A percentile compares a stretch with the other conserved stretches of the same genome.
Conservation (phyloP, 192 early-diverging fungal species). For the Backusella liffmaniae region DNA sequence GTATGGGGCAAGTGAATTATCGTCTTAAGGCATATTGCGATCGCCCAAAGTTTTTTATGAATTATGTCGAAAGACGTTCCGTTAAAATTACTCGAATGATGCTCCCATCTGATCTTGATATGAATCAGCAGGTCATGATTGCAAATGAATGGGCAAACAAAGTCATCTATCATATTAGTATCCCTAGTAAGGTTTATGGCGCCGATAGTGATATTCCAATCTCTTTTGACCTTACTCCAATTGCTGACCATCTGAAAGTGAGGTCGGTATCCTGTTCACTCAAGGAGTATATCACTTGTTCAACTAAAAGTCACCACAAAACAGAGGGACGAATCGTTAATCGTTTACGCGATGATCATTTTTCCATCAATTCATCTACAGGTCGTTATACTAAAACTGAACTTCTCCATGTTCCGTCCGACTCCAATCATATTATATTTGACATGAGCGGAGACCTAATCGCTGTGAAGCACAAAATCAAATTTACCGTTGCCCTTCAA, state of each 20-base stretch:
- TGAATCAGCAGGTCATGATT: constrained; percentile 44
- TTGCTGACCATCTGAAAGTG: constrained; percentile 46
- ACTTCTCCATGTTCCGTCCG: constrained; percentile 16
- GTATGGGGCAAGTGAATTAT: constrained; percentile 52
- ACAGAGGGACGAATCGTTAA: constrained; percentile 13
- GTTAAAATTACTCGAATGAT: constrained; percentile 48
- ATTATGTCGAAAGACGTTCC: constrained; percentile 29
- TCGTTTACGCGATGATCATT: constrained; percentile 12
- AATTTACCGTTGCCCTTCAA: constrained; percentile 29
- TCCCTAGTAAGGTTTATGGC: constrained; percentile 50
- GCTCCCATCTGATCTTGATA: constrained; percentile 44
- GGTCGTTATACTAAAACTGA: constrained; percentile 22
- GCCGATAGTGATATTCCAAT: constrained; percentile 51
- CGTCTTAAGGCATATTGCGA: constrained; percentile 52
- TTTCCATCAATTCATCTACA: neutral
- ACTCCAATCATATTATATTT: constrained; percentile 15
- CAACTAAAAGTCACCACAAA: constrained; percentile 15
- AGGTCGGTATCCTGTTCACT: constrained; percentile 42
- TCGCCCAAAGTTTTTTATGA: constrained; percentile 49
- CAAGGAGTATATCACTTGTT: constrained; percentile 55
- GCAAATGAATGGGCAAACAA: constrained; percentile 60
- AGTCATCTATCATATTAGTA: constrained; percentile 52
- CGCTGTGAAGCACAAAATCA: constrained; percentile 34
- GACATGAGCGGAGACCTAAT: constrained; percentile 36
- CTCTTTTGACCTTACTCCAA: constrained; percentile 46